Evolutionary conservation across 2,329 filamentous ascomycete species (phyloP), one percentile per base, ranked within the genome.

Genomic region (Aspergillus jensenii): DNA sequence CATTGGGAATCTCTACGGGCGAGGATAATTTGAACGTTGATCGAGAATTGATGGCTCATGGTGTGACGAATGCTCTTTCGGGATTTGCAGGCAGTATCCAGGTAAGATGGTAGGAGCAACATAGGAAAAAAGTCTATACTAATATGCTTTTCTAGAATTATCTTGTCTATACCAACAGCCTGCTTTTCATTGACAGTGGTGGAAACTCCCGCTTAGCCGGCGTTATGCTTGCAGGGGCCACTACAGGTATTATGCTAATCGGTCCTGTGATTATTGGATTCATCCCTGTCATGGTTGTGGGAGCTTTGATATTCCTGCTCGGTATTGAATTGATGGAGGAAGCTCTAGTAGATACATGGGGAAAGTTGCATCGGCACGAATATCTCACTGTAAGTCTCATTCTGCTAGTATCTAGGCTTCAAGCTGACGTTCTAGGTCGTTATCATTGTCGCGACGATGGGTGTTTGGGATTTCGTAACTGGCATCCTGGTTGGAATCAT

Each of bases 281-380:
- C 69, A 97, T 99, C 55, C 95, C 95, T 0, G 89, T 98, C 61
- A 96, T 96, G 87, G 93, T 99, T 74, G 95, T 99, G 3, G 95
- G 93, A 12, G 92, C 91, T 8, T 80, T 99, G 53, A 99, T 99
- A 64, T 99, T 96, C 72, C 86, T 96, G 60, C 86, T 99, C 14
- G 95, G 95, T 1, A 95, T 99, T 67, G 93, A 98, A 70, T 81
- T 99, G 33, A 82, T 98, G 59, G 79, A 90, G 58, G 95, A 99
- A 74, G 95, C 95, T 2, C 78, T 99, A 4, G 91, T 92, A 79
- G 85, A 90, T 57, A 96, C 95, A 0, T 90, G 91, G 72, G 92
- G 92, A 62, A 96, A 95, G 74, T 81, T 98, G 39, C 91, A 96
- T 71, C 79, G 84, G 52, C 85, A 93, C 12, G 95, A 99, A 71